A percentile compares a stretch with the other conserved stretches of the same genome.
phyloP scores from a whole-genome alignment of 2,329 filamentous ascomycete genomes.

The Amauroascus niger region DNA sequence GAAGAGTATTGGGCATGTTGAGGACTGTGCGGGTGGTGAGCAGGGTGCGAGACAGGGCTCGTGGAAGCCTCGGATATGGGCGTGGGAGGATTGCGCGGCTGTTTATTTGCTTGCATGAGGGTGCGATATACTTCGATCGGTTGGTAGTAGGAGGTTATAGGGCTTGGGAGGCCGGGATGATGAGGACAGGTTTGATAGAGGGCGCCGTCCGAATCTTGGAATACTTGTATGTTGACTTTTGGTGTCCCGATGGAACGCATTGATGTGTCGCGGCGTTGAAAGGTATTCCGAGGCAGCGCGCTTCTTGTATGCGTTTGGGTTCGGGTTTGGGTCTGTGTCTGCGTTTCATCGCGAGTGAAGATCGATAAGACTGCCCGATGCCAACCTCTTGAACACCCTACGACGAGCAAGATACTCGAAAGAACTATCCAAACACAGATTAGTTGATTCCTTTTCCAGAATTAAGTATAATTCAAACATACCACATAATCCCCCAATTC shows the following conservation, averaged over 20 bases:
- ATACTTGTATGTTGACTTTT: not conserved
- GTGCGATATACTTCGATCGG: constrained; percentile 15
- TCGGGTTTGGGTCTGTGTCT: no score
- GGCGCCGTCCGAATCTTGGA: not conserved
- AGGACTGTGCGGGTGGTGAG: not conserved
- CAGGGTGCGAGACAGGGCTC: not conserved
- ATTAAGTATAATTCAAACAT: not conserved
- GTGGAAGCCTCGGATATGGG: not conserved
- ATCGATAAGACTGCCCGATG: not conserved
- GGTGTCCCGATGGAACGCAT: constrained; percentile 8
- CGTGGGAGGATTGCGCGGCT: not conserved
- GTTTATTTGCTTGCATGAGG: constrained; percentile 7
- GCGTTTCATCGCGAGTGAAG: not conserved
- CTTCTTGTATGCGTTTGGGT: no score
- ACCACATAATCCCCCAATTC: constrained; percentile 5
- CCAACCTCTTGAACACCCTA: constrained; percentile 5
- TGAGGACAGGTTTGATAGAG: constrained; percentile 3
- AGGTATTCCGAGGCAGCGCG: constrained; percentile 1
- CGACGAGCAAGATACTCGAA: not conserved
- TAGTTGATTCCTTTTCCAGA: not conserved
- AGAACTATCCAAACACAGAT: constrained; percentile 1
- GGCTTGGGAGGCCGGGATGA: constrained; percentile 11
- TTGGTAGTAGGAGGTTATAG: constrained; percentile 12
- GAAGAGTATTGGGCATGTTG: not conserved
- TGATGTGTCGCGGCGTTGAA: constrained; percentile 5